phyloP scores from a whole-genome alignment of 345 rosid species.

The Eutrema heterophyllum region DNA sequence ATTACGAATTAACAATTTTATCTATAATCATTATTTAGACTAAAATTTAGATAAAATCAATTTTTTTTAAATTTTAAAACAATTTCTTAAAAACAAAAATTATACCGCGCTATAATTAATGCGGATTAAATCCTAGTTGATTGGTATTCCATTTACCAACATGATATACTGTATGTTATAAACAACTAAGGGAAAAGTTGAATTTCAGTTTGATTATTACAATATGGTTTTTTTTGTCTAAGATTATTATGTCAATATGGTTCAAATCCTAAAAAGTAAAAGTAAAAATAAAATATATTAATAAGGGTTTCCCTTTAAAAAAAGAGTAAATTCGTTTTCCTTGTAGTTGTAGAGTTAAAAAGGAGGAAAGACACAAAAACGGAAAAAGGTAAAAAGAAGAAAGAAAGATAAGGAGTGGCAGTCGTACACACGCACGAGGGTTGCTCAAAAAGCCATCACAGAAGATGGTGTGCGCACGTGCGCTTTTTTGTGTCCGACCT shows the following conservation, averaged over 20 bases:
- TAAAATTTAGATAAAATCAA: too few species aligned
- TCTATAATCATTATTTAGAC: too few species aligned
- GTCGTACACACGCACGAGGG: conserved; percentile 41
- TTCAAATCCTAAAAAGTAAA: not conserved
- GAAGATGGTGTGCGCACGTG: conserved; percentile 56
- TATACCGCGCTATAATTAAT: too few species aligned
- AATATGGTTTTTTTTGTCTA: not conserved
- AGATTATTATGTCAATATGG: not conserved
- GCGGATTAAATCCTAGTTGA: too few species aligned
- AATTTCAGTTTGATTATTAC: not conserved
- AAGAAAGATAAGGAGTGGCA: conserved; percentile 7
- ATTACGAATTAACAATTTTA: too few species aligned
- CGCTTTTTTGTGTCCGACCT: not conserved
- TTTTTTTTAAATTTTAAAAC: too few species aligned
- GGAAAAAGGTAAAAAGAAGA: not conserved
- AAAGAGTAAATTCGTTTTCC: not conserved
- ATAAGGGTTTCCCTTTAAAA: too few species aligned
- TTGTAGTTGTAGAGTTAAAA: not conserved
- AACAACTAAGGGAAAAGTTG: not conserved
- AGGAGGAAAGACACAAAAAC: not conserved
- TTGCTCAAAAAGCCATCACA: conserved; percentile 37
- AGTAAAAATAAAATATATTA: not conserved
- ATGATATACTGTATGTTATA: too few species aligned
- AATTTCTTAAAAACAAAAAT: too few species aligned
- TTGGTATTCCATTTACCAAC: not conserved